Evolutionary conservation across 23 red algal genomes (phyloP).

Genomic region (Gracilariopsis chorda): DNA sequence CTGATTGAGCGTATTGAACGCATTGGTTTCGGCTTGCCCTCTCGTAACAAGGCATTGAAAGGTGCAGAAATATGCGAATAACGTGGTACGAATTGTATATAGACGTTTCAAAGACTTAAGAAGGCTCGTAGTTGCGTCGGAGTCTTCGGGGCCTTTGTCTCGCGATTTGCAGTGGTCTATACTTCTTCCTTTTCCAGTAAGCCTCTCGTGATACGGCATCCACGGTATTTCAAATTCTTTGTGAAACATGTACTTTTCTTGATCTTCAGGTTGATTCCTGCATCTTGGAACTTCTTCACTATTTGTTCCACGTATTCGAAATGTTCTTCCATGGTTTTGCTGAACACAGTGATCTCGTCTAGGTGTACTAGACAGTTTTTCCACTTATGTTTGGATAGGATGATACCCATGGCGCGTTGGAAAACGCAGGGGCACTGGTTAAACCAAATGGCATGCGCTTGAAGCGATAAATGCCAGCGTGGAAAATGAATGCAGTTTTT

Average conservation of each 20-base stretch:
- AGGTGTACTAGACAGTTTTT: constrained; percentile 10
- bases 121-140: background rate
- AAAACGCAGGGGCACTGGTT: constrained; percentile 27
- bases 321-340: background rate
- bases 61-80: background rate
- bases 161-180: background rate
- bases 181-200: background rate
- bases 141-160: background rate
- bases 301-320: background rate
- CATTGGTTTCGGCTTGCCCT: background rate
- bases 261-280: background rate
- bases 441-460: constrained; percentile 5
- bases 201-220: background rate
- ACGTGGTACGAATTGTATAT: background rate
- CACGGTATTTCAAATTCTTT: background rate
- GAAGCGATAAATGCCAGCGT: background rate
- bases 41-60: background rate
- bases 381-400: background rate
- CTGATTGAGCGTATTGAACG: background rate
- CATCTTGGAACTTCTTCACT: background rate
- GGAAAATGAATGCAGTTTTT: constrained; percentile 9
- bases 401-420: constrained; percentile 32
- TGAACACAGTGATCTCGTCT: constrained; percentile 18
- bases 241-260: background rate
- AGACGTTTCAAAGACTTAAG: background rate